Evolutionary conservation across 2,329 filamentous ascomycete species (phyloP), one percentile per base, ranked within the genome.

Genomic region (Exserohilum rostratum): DNA sequence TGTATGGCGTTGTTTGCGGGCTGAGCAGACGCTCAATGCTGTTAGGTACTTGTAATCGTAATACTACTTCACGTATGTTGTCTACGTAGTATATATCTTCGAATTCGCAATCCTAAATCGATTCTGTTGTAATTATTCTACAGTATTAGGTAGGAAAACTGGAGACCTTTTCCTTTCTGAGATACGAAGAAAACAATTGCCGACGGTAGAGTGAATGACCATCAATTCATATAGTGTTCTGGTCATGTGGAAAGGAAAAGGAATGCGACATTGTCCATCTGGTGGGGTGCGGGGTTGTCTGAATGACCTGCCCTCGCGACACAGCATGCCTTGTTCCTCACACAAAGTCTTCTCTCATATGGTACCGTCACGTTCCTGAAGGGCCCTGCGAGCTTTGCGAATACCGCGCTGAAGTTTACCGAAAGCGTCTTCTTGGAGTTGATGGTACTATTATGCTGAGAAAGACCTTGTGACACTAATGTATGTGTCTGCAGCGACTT

Each of bases 41-140:
- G 18, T 17, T 33, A 30, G 15, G 15, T 30, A 7, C n/a, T 46
- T 30, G 15, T 51, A 55, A 55, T 51, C 25, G 33, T 53, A 53
- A 53, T 53, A 30, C 44, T 35, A 27, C 45, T 22, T 39, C 15
- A 11, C 10, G 5, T 34, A 11, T 10, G 3, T 34, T 22, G 17
- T n/a, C 13, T 34, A 33, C 13, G 3, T 18, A 15, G 9, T 9
- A 5, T 30, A 18, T n/a, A 18, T 29, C 10, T 0, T 29, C 6
- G 13, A 9, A 30, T 11, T 30, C 4, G n/a, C 6, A 42, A 30
- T 30, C 13, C n/a, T 17, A 6, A n/a, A 5, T 15, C 13, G 12
- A 42, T n/a, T 33, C 31, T 33, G 6, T 33, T n/a, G 31, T n/a
- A n/a, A n/a, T n/a, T n/a, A n/a, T n/a, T n/a, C n/a, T n/a, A n/a